Percentiles rank a stretch among this genome's conserved stretches.
Evolutionary conservation across 2,329 filamentous ascomycete species (phyloP).

Genomic region (Trichoderma sp.): DNA sequence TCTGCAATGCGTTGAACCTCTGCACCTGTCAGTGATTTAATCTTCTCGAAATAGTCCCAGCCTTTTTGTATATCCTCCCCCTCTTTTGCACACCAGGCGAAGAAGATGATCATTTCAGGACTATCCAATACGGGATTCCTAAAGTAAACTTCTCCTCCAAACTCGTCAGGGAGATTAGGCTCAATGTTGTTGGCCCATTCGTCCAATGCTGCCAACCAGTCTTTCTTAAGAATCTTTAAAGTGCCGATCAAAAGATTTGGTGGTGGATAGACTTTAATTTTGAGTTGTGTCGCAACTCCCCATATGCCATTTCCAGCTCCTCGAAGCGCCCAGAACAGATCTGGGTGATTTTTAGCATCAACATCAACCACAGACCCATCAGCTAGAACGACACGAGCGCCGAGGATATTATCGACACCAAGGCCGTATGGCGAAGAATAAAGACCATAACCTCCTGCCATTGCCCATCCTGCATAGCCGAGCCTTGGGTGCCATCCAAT

Average conservation of each 20-base stretch:
- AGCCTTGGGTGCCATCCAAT: constrained; percentile 2
- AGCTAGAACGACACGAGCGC: not conserved
- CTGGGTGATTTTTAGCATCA: constrained; percentile 10
- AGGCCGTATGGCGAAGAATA: constrained; percentile 5
- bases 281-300: constrained; percentile 30
- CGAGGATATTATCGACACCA: not conserved
- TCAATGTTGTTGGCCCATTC: not conserved
- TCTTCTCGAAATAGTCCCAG: not conserved
- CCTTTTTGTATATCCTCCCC: not conserved
- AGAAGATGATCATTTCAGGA: not conserved
- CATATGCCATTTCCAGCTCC: constrained; percentile 29
- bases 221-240: not conserved
- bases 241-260: not conserved
- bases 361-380: not conserved
- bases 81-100: constrained; percentile 4
- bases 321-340: constrained; percentile 31
- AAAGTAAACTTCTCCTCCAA: constrained; percentile 6
- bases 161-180: not conserved
- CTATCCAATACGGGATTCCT: not conserved
- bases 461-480: constrained; percentile 2
- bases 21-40: not conserved
- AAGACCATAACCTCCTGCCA: constrained; percentile 5
- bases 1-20: not conserved
- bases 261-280: constrained; percentile 28
- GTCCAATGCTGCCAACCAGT: not conserved